A percentile compares a stretch with the other conserved stretches of the same genome.
Conservation (phyloP, 2,329 filamentous ascomycete genomes). For the Alternaria rosae region DNA sequence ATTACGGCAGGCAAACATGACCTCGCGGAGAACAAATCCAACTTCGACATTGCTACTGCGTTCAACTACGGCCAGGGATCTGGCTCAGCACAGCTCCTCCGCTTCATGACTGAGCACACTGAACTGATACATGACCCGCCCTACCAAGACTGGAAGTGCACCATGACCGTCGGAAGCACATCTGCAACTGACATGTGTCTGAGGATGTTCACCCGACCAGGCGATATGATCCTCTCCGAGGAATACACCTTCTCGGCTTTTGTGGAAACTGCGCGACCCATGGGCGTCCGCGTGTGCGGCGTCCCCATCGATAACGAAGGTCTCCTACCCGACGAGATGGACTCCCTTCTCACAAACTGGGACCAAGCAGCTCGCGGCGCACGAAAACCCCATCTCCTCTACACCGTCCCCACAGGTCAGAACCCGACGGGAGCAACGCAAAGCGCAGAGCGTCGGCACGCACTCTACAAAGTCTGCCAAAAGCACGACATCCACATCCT, state of each 20-base stretch:
- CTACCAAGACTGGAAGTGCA: constrained; percentile 89
- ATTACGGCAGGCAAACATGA: constrained; percentile 85
- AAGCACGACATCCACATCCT: constrained; percentile 88
- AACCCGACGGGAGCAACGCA: constrained; percentile 92
- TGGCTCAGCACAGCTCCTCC: constrained; percentile 84
- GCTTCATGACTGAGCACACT: constrained; percentile 93
- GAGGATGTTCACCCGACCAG: constrained; percentile 78
- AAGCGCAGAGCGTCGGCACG: constrained; percentile 69
- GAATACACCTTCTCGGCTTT: constrained; percentile 89
- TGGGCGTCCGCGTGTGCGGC: constrained; percentile 67
- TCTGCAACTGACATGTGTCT: constrained; percentile 83
- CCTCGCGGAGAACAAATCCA: constrained; percentile 67
- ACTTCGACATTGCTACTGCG: constrained; percentile 81
- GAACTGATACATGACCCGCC: constrained; percentile 87
- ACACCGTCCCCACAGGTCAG: constrained; percentile 81
- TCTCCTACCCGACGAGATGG: constrained; percentile 67
- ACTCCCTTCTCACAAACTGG: constrained; percentile 71
- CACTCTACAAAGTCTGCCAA: constrained; percentile 78
- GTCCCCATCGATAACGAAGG: constrained; percentile 73
- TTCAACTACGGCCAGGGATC: constrained; percentile 93
- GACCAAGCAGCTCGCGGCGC: constrained; percentile 62
- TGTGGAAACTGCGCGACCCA: constrained; percentile 69
- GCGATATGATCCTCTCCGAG: constrained; percentile 83
- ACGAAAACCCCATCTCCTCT: constrained; percentile 71
- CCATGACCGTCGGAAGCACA: constrained; percentile 85